These are phyloP conservation scores for Globisporangium sylvaticum DNA, from an alignment of 352 stramenopile genomes.

Conservation along the genomic window DNA sequence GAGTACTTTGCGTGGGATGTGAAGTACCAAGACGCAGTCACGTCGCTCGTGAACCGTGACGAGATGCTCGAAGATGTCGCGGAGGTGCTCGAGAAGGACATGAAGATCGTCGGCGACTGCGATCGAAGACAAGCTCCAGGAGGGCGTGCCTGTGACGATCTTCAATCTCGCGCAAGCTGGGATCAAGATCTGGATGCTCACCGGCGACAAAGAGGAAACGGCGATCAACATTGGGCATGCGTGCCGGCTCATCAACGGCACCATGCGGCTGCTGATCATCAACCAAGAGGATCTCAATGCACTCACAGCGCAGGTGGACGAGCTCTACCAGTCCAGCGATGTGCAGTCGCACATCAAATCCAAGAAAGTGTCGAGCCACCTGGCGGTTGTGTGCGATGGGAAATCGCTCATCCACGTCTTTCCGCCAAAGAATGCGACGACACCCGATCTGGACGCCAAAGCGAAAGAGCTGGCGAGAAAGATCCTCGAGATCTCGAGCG, in stretches of 20 bases:
- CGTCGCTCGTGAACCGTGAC: constrained; percentile 53
- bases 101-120: constrained; percentile 89
- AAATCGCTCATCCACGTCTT: constrained; percentile 75
- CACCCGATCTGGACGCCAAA: constrained; percentile 24
- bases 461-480: constrained; percentile 50
- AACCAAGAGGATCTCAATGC: constrained; percentile 45
- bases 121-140: constrained; percentile 93
- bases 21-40: constrained; percentile 58
- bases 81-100: constrained; percentile 54
- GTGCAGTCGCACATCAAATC: constrained; percentile 43
- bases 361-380: constrained; percentile 39
- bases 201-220: constrained; percentile 93
- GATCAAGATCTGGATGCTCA: constrained; percentile 96
- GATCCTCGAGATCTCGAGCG: constrained; percentile 49
- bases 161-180: constrained; percentile 80
- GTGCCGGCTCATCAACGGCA: constrained; percentile 65
- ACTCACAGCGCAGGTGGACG: constrained; percentile 48
- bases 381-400: constrained; percentile 64
- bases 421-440: constrained; percentile 39
- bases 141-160: constrained; percentile 86
- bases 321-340: constrained; percentile 35
- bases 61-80: constrained; percentile 48
- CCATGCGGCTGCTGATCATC: constrained; percentile 50
- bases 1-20: constrained; percentile 67
- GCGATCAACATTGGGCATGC: constrained; percentile 92